A percentile compares a stretch with the other conserved stretches of the same genome.
These are phyloP conservation scores for Fusarium incarnatum DNA, from an alignment of 2,329 filamentous ascomycete genomes.

Conservation along the genomic window DNA sequence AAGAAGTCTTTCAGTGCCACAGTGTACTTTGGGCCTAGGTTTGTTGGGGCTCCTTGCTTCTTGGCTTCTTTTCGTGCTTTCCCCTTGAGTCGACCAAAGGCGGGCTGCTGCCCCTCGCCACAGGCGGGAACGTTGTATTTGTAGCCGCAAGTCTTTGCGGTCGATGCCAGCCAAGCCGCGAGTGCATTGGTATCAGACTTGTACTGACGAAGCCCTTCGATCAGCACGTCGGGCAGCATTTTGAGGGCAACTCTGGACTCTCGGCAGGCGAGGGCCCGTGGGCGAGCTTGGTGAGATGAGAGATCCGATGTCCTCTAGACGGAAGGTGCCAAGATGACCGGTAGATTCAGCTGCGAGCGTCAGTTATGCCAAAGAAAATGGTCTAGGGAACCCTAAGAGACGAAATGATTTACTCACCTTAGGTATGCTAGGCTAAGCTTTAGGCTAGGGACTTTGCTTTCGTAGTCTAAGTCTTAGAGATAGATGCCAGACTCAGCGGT, in stretches of 20 bases:
- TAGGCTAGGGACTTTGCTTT: neutral
- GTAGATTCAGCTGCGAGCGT: too few species aligned
- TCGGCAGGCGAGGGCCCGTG: too few species aligned
- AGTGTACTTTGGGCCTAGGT: neutral
- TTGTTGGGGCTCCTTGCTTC: neutral
- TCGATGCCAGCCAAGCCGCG: neutral
- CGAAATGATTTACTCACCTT: neutral
- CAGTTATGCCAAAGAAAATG: too few species aligned
- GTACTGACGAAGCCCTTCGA: neutral
- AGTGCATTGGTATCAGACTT: constrained; percentile 4
- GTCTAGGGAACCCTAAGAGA: too few species aligned
- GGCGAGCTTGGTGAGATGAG: too few species aligned
- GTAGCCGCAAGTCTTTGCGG: neutral
- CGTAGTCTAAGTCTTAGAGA: neutral
- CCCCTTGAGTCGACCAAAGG: neutral
- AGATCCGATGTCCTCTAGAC: too few species aligned
- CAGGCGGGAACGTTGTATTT: too few species aligned
- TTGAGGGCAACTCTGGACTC: too few species aligned
- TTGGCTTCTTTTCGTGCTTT: constrained; percentile 4
- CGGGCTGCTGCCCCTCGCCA: too few species aligned
- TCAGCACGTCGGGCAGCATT: neutral
- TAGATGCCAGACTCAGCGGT: neutral
- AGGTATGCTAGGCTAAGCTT: neutral
- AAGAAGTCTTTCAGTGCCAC: neutral
- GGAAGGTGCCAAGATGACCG: too few species aligned